Evolutionary conservation across 2,329 filamentous ascomycete genomes (phyloP).

Genomic region (Lecanicillium sp.): DNA sequence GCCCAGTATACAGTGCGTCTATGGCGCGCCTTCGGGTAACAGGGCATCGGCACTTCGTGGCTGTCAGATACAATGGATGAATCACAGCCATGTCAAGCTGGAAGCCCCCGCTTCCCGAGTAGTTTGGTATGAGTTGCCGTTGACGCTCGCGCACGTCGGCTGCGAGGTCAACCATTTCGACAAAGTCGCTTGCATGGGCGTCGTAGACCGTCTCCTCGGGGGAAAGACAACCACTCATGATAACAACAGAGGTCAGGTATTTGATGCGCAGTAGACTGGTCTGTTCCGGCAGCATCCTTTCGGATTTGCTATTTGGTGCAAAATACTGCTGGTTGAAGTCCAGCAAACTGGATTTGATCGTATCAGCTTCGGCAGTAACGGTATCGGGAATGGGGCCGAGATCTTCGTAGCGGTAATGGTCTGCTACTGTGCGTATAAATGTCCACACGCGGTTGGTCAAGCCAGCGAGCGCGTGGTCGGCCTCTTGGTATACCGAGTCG

Average conservation of each 20-base stretch:
- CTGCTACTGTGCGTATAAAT: slow-evolving; percentile 13
- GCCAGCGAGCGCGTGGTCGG: slow-evolving; percentile 9
- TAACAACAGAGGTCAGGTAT: slow-evolving; percentile 12
- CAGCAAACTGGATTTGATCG: slow-evolving; percentile 11
- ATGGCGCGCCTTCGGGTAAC: slow-evolving; percentile 15
- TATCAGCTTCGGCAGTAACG: slow-evolving; percentile 7
- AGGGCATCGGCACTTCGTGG: slow-evolving; percentile 16
- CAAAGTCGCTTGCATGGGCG: slow-evolving; percentile 11
- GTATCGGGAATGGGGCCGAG: slow-evolving; percentile 6
- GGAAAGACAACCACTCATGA: slow-evolving; percentile 13
- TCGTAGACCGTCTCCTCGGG: slow-evolving; percentile 15
- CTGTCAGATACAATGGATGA: slow-evolving; percentile 16
- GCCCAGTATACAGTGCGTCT: slow-evolving; percentile 5
- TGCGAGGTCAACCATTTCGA: slow-evolving; percentile 13
- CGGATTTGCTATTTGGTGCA: not conserved
- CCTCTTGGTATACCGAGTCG: slow-evolving; percentile 12
- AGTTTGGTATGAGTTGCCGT: not conserved
- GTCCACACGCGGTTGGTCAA: slow-evolving; percentile 10
- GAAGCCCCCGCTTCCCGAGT: slow-evolving; percentile 2
- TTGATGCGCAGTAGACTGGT: slow-evolving; percentile 14
- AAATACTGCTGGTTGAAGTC: slow-evolving; percentile 9
- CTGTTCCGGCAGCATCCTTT: slow-evolving; percentile 9
- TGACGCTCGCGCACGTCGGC: slow-evolving; percentile 1
- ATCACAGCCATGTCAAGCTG: slow-evolving; percentile 16
- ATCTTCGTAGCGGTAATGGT: slow-evolving; percentile 13